phyloP scores from a whole-genome alignment of 176 grass and related monocot genomes.

The Aegilops speltoides region DNA sequence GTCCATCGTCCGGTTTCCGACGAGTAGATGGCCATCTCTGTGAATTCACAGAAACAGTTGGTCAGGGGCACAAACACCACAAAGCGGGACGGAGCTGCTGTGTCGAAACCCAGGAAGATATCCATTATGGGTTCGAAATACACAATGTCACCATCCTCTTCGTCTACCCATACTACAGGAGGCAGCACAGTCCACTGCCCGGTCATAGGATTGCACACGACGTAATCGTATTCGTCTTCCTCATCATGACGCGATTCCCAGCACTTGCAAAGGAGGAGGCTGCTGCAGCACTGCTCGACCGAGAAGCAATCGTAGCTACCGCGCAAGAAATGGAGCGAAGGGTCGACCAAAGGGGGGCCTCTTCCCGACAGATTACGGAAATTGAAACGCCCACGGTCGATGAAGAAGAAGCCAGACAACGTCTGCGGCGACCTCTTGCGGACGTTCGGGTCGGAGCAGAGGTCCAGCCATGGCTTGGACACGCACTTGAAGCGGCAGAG shows the following conservation, averaged over 20 bases:
- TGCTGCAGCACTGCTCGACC: not conserved
- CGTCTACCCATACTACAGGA: not conserved
- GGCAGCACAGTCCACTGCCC: not conserved
- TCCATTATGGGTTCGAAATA: too few species aligned
- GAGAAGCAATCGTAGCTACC: not conserved
- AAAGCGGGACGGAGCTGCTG: not conserved
- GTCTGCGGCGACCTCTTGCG: not conserved
- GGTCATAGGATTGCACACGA: not conserved
- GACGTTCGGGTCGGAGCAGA: not conserved
- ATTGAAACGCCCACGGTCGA: not conserved
- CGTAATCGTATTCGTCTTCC: not conserved
- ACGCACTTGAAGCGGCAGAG: constrained; percentile 8
- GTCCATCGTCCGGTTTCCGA: not conserved
- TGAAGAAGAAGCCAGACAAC: not conserved
- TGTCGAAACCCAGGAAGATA: not conserved
- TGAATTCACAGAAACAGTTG: too few species aligned
- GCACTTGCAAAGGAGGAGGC: not conserved
- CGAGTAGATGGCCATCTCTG: not conserved
- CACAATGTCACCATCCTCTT: too few species aligned
- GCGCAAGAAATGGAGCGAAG: not conserved
- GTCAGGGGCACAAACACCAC: not conserved
- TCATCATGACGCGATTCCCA: not conserved
- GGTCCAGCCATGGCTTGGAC: not conserved
- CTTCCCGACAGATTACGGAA: not conserved
- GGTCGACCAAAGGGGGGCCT: not conserved